phyloP scores from a whole-genome alignment of 2,329 filamentous ascomycete genomes.

The Cytospora paraplurivora region DNA sequence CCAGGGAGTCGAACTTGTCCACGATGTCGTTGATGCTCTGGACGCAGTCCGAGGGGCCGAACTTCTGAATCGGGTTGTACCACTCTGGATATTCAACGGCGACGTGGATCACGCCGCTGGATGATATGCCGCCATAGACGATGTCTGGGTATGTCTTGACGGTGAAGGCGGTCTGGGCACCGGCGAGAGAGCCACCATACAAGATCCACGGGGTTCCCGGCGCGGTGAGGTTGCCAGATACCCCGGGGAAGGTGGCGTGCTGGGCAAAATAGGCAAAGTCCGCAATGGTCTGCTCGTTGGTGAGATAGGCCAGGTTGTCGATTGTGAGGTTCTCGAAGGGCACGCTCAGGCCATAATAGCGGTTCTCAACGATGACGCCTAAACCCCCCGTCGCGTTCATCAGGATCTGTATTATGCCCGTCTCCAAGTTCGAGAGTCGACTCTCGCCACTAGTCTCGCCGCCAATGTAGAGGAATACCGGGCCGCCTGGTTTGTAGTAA shows the following conservation, averaged over 20 bases:
- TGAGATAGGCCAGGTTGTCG: constrained; percentile 51
- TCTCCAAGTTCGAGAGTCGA: constrained; percentile 35
- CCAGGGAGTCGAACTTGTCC: constrained; percentile 51
- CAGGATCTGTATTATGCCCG: constrained; percentile 52
- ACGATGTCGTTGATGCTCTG: constrained; percentile 51
- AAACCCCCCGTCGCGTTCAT: constrained; percentile 56
- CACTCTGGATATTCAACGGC: constrained; percentile 49
- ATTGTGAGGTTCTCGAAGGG: constrained; percentile 51
- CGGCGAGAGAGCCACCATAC: constrained; percentile 27
- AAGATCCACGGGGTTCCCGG: constrained; percentile 40
- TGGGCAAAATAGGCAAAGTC: constrained; percentile 55
- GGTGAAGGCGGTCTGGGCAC: constrained; percentile 38
- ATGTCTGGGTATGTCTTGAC: constrained; percentile 48
- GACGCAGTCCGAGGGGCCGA: constrained; percentile 51
- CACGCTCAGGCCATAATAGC: constrained; percentile 53
- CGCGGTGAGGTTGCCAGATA: constrained; percentile 45
- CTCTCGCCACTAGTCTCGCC: constrained; percentile 38
- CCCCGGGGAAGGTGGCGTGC: constrained; percentile 46
- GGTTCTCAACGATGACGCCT: constrained; percentile 55
- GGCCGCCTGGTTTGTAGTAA: constrained; percentile 57
- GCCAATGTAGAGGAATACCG: constrained; percentile 39
- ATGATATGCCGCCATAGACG: constrained; percentile 52
- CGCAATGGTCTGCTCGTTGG: constrained; percentile 54
- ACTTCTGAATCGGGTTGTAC: constrained; percentile 53
- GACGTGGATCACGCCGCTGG: constrained; percentile 46